Percentiles rank a stretch among this genome's conserved stretches.
Evolutionary conservation across 2,329 filamentous ascomycete species (phyloP).

Genomic region (Xylaria multiplex): DNA sequence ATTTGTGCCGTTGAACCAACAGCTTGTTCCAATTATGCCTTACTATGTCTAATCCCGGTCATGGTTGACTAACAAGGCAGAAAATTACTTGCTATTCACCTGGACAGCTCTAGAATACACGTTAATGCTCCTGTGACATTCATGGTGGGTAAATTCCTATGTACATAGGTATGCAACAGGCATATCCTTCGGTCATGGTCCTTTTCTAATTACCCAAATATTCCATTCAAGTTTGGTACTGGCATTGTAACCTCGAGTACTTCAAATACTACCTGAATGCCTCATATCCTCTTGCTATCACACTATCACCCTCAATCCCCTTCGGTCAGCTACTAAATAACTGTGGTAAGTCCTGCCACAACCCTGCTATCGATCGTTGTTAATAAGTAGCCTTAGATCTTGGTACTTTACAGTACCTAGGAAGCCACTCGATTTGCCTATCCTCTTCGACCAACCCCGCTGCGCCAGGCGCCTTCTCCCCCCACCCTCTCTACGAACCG

Average conservation of each 20-base stretch:
- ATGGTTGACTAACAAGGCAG: slow-evolving; percentile 11
- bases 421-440: not conserved
- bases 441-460: slow-evolving; percentile 2
- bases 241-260: not conserved
- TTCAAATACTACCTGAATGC: not conserved
- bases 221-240: too few species aligned
- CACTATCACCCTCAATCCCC: not conserved
- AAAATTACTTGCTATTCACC: not conserved
- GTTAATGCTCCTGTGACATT: slow-evolving; percentile 15
- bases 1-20: slow-evolving; percentile 7
- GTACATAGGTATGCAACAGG: not conserved
- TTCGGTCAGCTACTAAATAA: not conserved
- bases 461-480: slow-evolving; percentile 1
- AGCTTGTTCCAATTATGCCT: slow-evolving; percentile 18
- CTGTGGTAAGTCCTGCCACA: not conserved
- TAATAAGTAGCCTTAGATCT: not conserved
- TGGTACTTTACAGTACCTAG: not conserved
- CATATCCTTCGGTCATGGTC: not conserved
- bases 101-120: slow-evolving; percentile 7
- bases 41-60: slow-evolving; percentile 3
- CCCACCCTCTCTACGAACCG: not conserved
- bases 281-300: not conserved
- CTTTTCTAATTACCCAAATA: not conserved
- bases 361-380: not conserved
- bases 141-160: slow-evolving; percentile 4